Percentiles rank a stretch among this genome's conserved stretches.
Evolutionary conservation across 2,329 filamentous ascomycete species (phyloP).

Genomic region (Shiraia bambusicola): DNA sequence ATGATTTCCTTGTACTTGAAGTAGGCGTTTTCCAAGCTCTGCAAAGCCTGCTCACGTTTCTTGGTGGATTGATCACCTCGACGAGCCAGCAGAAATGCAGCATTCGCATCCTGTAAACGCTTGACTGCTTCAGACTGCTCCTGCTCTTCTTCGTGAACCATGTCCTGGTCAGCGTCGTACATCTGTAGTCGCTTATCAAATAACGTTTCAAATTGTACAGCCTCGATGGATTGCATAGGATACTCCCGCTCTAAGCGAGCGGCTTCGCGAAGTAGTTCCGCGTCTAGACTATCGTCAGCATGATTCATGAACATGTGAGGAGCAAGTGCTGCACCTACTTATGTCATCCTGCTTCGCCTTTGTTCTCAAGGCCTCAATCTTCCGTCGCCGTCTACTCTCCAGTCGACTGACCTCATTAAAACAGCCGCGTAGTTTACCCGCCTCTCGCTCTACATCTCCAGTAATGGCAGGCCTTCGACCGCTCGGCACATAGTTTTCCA

Average conservation of each 20-base stretch:
- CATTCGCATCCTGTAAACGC: constrained; percentile 73
- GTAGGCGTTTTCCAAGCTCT: constrained; percentile 86
- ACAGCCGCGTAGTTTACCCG: constrained; percentile 72
- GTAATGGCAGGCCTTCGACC: constrained; percentile 78
- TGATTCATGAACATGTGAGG: constrained; percentile 3
- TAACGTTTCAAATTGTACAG: constrained; percentile 87
- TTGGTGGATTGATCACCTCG: constrained; percentile 65
- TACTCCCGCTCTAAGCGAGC: constrained; percentile 82
- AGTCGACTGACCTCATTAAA: constrained; percentile 84
- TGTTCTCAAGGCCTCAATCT: constrained; percentile 74
- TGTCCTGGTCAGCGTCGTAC: constrained; percentile 77
- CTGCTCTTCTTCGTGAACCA: constrained; percentile 67
- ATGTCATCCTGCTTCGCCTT: constrained; percentile 88
- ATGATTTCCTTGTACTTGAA: constrained; percentile 96
- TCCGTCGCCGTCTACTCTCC: constrained; percentile 76
- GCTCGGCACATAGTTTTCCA: constrained; percentile 88
- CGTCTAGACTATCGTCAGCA: constrained; percentile 51
- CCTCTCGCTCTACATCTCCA: constrained; percentile 75
- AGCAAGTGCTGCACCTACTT: constrained; percentile 49
- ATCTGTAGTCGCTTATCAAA: constrained; percentile 80
- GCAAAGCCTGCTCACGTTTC: constrained; percentile 83
- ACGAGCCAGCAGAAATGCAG: constrained; percentile 72
- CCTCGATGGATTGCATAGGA: constrained; percentile 78
- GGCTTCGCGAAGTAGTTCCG: constrained; percentile 79
- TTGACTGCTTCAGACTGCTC: constrained; percentile 74